These are phyloP conservation scores for Quercus suber DNA, from an alignment of 306 rosid genomes.

Conservation along the genomic window DNA sequence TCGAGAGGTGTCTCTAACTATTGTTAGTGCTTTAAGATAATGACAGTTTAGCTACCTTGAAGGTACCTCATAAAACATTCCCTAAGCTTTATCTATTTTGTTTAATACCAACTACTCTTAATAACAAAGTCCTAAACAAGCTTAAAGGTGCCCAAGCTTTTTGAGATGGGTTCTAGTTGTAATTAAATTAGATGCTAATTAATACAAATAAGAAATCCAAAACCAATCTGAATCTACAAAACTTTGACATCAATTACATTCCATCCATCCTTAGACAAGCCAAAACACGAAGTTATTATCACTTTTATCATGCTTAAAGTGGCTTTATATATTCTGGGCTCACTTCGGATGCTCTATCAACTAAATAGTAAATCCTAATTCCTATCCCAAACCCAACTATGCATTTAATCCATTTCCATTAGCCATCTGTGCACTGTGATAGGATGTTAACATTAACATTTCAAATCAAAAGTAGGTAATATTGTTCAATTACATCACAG, in stretches of 20 bases:
- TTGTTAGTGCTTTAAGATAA: constrained; percentile 33
- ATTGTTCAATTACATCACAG: constrained; percentile 1
- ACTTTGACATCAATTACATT: background rate
- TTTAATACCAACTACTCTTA: background rate
- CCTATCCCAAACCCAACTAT: too few species aligned
- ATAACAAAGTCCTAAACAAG: background rate
- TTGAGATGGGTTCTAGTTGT: too few species aligned
- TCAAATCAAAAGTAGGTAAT: constrained; percentile 30
- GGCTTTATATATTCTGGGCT: too few species aligned
- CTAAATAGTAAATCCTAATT: too few species aligned
- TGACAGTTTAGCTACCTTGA: constrained; percentile 51
- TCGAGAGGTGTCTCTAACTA: constrained; percentile 30
- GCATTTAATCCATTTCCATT: background rate
- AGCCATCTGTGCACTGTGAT: constrained; percentile 4
- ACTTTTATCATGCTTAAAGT: too few species aligned
- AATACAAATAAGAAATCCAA: background rate
- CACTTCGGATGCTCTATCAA: background rate
- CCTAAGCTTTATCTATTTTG: background rate
- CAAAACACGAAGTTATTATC: too few species aligned
- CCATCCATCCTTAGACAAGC: background rate
- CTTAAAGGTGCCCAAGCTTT: background rate
- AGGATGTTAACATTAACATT: constrained; percentile 12
- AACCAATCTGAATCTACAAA: background rate
- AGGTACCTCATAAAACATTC: constrained; percentile 14
- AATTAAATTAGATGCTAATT: too few species aligned